Evolutionary conservation across 139 green algal species (phyloP).

Genomic region (Micractinium conductrix): DNA sequence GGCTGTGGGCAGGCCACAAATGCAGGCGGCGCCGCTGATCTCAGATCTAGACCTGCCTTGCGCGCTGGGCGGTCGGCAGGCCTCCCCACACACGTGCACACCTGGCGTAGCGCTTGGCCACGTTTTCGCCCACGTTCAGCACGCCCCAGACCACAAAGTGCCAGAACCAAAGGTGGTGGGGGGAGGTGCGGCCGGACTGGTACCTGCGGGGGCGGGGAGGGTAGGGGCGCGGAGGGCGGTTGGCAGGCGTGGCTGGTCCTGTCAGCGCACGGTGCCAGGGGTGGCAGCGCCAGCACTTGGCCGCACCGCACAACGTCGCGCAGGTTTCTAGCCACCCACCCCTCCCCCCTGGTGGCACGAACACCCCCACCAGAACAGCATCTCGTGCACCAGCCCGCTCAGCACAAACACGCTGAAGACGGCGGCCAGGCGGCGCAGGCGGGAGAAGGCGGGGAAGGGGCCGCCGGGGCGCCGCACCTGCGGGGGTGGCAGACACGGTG

Average conservation of each 20-base stretch:
- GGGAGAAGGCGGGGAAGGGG: background rate
- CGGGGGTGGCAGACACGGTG: too few species aligned
- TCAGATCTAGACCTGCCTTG: background rate
- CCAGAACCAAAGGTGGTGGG: background rate
- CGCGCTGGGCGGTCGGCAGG: background rate
- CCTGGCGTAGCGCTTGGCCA: background rate
- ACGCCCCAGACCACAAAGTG: background rate
- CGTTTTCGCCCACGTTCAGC: background rate
- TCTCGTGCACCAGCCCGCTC: background rate
- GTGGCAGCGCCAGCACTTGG: too few species aligned
- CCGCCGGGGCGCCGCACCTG: background rate
- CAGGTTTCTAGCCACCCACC: background rate
- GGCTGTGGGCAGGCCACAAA: background rate
- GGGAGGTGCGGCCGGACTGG: background rate
- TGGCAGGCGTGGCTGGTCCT: background rate
- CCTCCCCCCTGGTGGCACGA: background rate
- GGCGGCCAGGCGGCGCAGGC: background rate
- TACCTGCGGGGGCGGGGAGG: conserved; percentile 3
- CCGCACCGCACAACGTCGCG: too few species aligned
- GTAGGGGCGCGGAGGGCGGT: background rate
- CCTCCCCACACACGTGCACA: background rate
- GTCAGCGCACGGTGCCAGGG: too few species aligned
- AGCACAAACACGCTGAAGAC: background rate
- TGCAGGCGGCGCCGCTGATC: background rate
- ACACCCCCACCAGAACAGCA: conserved; percentile 3